Percentiles rank a stretch among this genome's conserved stretches.
Evolutionary conservation across 1,139 yeast genomes (phyloP).

Genomic region (Hemisphaericaspora xylofermentans): DNA sequence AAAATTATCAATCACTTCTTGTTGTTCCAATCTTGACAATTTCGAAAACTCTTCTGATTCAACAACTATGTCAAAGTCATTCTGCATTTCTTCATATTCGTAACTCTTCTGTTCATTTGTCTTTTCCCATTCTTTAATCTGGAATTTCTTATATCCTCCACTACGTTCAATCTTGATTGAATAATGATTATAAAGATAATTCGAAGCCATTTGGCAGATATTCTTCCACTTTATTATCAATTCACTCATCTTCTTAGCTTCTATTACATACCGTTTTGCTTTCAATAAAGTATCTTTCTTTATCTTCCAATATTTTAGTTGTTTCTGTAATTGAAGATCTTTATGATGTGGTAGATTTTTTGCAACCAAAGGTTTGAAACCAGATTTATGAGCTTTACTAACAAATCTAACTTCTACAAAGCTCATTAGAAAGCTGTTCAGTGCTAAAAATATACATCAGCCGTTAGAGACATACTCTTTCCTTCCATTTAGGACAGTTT

Average conservation of each 20-base stretch:
- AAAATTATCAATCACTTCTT: conserved; percentile 8
- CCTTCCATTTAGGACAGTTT: background rate
- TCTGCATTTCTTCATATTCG: conserved; percentile 8
- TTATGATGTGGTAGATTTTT: conserved; percentile 1
- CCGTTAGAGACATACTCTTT: background rate
- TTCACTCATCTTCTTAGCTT: conserved; percentile 9
- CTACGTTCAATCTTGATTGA: conserved; percentile 13
- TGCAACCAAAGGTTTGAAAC: conserved; percentile 4
- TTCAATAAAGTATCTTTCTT: conserved; percentile 15
- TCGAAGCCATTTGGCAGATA: conserved; percentile 17
- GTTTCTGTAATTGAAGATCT: conserved; percentile 13
- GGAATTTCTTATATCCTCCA: conserved; percentile 17
- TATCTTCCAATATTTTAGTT: conserved; percentile 11
- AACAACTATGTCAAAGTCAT: conserved; percentile 9
- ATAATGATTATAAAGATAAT: conserved; percentile 15
- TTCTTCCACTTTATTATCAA: conserved; percentile 16
- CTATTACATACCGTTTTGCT: conserved; percentile 14
- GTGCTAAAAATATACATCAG: no score
- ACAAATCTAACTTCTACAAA: background rate
- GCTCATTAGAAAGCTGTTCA: background rate
- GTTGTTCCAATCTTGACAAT: conserved; percentile 13
- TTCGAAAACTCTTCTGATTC: conserved; percentile 14
- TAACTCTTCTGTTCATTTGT: conserved; percentile 1
- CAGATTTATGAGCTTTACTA: background rate
- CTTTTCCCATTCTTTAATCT: conserved; percentile 11